These are phyloP conservation scores for Heimioporus sp. DNA, from an alignment of 768 basidiomycete genomes.

Conservation along the genomic window DNA sequence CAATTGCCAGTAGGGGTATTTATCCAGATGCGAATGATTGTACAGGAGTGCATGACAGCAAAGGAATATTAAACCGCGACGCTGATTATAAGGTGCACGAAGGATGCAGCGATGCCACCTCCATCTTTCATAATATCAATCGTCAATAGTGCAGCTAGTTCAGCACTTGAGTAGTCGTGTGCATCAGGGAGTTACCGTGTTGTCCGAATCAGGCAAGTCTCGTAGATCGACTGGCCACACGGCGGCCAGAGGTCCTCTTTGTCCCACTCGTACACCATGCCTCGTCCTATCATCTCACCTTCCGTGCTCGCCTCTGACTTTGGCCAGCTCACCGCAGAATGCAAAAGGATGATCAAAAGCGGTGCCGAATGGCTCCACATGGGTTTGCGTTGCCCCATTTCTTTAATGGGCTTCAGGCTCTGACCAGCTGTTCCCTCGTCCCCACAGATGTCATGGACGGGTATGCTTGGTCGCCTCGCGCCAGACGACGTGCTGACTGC, in stretches of 20 bases:
- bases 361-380: constrained; percentile 99
- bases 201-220: constrained; percentile 24
- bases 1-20: constrained; percentile 26
- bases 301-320: constrained; percentile 98
- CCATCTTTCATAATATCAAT: no score
- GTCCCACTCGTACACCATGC: constrained; percentile 48
- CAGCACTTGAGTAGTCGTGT: no score
- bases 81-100: neutral
- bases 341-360: constrained; percentile 91
- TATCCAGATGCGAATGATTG: constrained; percentile 28
- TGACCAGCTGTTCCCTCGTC: constrained; percentile 3
- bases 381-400: constrained; percentile 47
- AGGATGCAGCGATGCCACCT: neutral
- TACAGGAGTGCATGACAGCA: constrained; percentile 26
- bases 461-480: constrained; percentile 38
- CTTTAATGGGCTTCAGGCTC: constrained; percentile 4
- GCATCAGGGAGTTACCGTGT: neutral
- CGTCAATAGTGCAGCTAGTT: no score
- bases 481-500: neutral
- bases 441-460: constrained; percentile 97
- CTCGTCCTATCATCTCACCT: constrained; percentile 89
- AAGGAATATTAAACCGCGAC: no score
- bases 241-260: neutral
- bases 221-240: constrained; percentile 15
- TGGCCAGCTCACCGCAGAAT: constrained; percentile 92